These are phyloP conservation scores for Iris pallida DNA, from an alignment of 116 monocot genomes.

Conservation along the genomic window DNA sequence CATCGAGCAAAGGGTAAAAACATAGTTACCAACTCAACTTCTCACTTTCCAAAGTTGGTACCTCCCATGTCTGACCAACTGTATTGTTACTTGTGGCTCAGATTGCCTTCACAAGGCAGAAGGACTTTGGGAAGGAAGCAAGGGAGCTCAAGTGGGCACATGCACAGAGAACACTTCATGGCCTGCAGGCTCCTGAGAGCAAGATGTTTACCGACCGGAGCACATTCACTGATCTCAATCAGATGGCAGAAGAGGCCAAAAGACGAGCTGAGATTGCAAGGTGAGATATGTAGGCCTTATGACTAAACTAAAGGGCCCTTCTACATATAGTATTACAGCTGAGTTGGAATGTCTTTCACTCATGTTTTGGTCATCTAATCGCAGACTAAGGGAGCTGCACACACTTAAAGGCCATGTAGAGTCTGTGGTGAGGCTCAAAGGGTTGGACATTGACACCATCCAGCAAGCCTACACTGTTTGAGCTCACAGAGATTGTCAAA, in stretches of 20 bases:
- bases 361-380: background rate
- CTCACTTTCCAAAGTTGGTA: background rate
- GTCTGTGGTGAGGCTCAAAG: constrained; percentile 59
- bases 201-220: constrained; percentile 72
- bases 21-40: background rate
- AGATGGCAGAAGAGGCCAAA: constrained; percentile 91
- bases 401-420: constrained; percentile 66
- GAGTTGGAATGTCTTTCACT: background rate
- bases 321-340: no score
- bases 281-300: constrained; percentile 18
- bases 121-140: constrained; percentile 87
- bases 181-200: constrained; percentile 62
- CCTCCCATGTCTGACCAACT: background rate
- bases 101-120: constrained; percentile 95
- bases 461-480: constrained; percentile 77
- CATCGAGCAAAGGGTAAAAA: constrained; percentile 74
- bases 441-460: constrained; percentile 71
- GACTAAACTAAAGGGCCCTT: no score
- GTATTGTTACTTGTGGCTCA: constrained; percentile 10
- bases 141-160: constrained; percentile 91
- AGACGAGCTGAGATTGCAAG: constrained; percentile 91
- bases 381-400: constrained; percentile 52
- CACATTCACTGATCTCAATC: constrained; percentile 66
- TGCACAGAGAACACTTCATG: constrained; percentile 90
- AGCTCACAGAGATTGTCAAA: background rate